Percentiles rank a stretch among this genome's conserved stretches.
phyloP scores from a whole-genome alignment of 1,284 basidiomycete species.

The Megacollybia platyphylla region DNA sequence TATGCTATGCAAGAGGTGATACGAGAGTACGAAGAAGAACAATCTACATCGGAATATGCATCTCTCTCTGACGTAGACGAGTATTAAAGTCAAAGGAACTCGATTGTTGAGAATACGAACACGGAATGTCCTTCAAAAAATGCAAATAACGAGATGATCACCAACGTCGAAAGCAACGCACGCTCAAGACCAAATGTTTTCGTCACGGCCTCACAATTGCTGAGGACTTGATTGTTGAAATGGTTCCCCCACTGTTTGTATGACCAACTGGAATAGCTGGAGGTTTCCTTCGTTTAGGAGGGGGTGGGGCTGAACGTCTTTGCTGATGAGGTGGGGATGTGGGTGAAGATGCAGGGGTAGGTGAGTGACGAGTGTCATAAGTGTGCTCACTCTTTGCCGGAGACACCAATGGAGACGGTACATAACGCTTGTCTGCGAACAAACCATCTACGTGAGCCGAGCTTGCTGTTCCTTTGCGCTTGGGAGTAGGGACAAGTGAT shows the following conservation, averaged over 20 bases:
- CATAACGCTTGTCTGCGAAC: slow-evolving; percentile 1
- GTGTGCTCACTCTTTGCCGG: neutral
- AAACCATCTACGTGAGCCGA: slow-evolving; percentile 7
- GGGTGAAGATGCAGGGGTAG: neutral
- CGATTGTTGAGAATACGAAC: too few species aligned
- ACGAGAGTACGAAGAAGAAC: slow-evolving; percentile 53
- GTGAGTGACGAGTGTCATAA: neutral
- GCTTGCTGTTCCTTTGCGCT: slow-evolving; percentile 6
- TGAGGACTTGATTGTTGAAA: slow-evolving; percentile 6
- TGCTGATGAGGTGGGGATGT: neutral
- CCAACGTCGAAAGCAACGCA: too few species aligned
- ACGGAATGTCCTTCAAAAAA: too few species aligned
- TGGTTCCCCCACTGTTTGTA: slow-evolving; percentile 8
- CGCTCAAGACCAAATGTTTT: too few species aligned
- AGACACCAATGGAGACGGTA: neutral
- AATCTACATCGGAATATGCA: slow-evolving; percentile 7
- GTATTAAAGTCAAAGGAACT: slow-evolving; percentile 3
- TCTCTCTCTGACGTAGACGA: slow-evolving; percentile 11
- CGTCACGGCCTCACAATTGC: neutral
- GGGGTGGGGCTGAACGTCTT: slow-evolving; percentile 10
- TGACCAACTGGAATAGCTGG: slow-evolving; percentile 15
- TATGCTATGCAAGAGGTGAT: slow-evolving; percentile 72
- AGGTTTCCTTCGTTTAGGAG: slow-evolving; percentile 16
- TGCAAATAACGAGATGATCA: too few species aligned
- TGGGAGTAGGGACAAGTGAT: slow-evolving; percentile 5